A percentile compares a stretch with the other conserved stretches of the same genome.
These are phyloP conservation scores for Leccinum fallax DNA, from an alignment of 1,284 basidiomycete species.

Conservation along the genomic window DNA sequence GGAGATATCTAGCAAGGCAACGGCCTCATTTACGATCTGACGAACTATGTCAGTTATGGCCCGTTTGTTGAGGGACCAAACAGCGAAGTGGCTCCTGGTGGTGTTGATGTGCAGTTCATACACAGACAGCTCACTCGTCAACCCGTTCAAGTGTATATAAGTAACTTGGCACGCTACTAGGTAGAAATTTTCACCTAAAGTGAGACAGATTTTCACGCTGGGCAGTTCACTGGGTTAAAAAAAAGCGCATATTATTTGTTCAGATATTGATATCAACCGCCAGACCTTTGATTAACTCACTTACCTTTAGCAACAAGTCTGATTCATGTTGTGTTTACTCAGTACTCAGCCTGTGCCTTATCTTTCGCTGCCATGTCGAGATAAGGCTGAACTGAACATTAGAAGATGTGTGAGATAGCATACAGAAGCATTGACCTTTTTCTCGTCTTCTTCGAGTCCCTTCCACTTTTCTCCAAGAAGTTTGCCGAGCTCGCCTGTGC, in stretches of 20 bases:
- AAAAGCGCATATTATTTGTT: too few relatives aligned
- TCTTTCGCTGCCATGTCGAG: conserved; percentile 84
- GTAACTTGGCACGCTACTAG: too few relatives aligned
- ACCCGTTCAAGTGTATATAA: conserved; percentile 41
- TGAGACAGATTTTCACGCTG: too few relatives aligned
- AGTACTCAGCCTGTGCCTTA: conserved; percentile 75
- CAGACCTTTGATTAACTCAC: too few relatives aligned
- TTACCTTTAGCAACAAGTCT: too few relatives aligned
- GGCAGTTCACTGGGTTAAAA: too few relatives aligned
- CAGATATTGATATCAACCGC: too few relatives aligned
- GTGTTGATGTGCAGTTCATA: conserved; percentile 28
- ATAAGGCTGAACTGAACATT: conserved; percentile 77
- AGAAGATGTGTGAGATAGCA: background rate
- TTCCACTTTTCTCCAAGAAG: conserved; percentile 91
- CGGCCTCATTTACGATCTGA: conserved; percentile 86
- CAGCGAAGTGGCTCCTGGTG: conserved; percentile 60
- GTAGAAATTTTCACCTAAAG: too few relatives aligned
- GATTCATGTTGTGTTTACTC: too few relatives aligned
- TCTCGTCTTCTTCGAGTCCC: conserved; percentile 80
- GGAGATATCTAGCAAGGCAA: conserved; percentile 78
- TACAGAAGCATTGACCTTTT: conserved; percentile 60
- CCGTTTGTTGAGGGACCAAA: conserved; percentile 60
- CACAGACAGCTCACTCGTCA: background rate
- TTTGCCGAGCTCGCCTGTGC: conserved; percentile 79
- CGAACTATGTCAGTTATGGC: conserved; percentile 71